Evolutionary conservation across 1,139 yeast species (phyloP), one percentile per base, ranked within the genome.

Genomic region (Eremothecium cymbalariae): DNA sequence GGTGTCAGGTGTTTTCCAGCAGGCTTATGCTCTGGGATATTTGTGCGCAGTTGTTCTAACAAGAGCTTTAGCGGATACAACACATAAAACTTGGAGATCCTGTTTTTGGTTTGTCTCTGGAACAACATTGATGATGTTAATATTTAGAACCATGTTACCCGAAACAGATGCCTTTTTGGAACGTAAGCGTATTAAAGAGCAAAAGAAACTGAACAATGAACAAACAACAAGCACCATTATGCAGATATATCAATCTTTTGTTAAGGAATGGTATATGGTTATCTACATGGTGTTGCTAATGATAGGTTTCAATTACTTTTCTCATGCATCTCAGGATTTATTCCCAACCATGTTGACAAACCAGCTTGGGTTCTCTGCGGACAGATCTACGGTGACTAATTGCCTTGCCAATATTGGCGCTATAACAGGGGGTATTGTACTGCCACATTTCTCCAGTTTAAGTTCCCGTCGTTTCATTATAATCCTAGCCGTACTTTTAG

Each of bases 71-170:
- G 67, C 67, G 4, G 70, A 68, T 44, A 68, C 67, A 38, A 59
- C 75, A 7, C 40, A 60, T 2, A 70, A 73, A 46, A 68, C 72
- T 1, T 83, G 94, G 94, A 69, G 93, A 52, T 70, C 85, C 1
- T 64, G 82, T 44, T 79, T 77, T 57, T 82, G 93, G 86, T 80
- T 84, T 50, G 74, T 82, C 34, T 76, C 90, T 17, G 82, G 88
- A 17, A 71, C 78, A 8, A 77, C 81, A 18, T 68, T 72, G 26
- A 54, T 77, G 13, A 67, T 79, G 44, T 66, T 72, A 36, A 45
- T 60, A 23, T 75, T 76, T 69, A 68, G 86, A 56, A 43, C 68
- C 36, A 39, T 51, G 15, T 60, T 75, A 19, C 82, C 82, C 14
- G 84, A 77, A 51, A 74, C 82, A 6, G 72, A 73, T 32, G 68